phyloP scores from a whole-genome alignment of 1,139 yeast species.

The Yamadazyma diddensiae region DNA sequence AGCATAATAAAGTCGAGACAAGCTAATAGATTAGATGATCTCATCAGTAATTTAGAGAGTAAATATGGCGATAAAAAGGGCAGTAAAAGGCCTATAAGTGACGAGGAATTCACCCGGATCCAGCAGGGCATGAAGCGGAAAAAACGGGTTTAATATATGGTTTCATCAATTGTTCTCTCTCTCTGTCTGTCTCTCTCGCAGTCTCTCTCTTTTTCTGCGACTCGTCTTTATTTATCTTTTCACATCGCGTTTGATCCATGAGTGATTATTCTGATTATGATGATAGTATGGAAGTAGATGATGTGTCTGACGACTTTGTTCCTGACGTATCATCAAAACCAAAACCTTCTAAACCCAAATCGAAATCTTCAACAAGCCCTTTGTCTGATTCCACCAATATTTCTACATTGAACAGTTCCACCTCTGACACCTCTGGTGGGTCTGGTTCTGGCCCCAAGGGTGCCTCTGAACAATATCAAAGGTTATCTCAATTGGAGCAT shows the following conservation, averaged over 20 bases:
- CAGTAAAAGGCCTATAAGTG: conserved; percentile 34
- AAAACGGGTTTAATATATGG: conserved; percentile 5
- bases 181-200: no score
- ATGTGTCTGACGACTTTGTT: conserved; percentile 7
- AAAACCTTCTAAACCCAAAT: conserved; percentile 13
- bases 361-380: conserved; percentile 15
- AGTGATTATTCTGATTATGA: conserved; percentile 17
- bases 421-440: background rate
- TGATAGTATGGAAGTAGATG: conserved; percentile 14
- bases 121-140: conserved; percentile 24
- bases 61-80: conserved; percentile 49
- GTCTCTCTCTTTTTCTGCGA: no score
- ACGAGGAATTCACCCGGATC: conserved; percentile 29
- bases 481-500: conserved; percentile 92
- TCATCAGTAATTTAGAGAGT: conserved; percentile 50
- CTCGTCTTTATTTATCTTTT: no score
- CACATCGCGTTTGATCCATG: conserved; percentile 12
- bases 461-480: conserved; percentile 83
- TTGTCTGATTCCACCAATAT: conserved; percentile 26
- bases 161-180: no score
- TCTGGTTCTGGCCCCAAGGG: conserved; percentile 20
- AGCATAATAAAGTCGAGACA: conserved; percentile 49
- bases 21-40: conserved; percentile 40
- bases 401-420: conserved; percentile 1
- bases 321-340: conserved; percentile 3